A percentile compares a stretch with the other conserved stretches of the same genome.
These are phyloP conservation scores for Phytopythium sindhum DNA, from an alignment of 352 stramenopile genomes.

Conservation along the genomic window DNA sequence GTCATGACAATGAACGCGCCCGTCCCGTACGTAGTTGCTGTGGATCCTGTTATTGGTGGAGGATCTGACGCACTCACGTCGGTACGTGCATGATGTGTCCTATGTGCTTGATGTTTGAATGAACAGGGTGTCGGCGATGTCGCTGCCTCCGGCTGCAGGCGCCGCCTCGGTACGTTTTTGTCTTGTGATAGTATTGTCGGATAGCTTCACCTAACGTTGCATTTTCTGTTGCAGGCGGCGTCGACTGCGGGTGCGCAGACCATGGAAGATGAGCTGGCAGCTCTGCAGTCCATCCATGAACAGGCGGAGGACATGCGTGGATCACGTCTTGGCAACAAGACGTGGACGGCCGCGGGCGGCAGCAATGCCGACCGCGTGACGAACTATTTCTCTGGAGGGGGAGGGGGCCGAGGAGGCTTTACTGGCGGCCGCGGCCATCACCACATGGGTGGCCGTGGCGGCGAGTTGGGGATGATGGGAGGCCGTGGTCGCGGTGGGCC, in stretches of 20 bases:
- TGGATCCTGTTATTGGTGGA: slow-evolving; percentile 6
- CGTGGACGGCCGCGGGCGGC: slow-evolving; percentile 67
- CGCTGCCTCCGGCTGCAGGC: background rate
- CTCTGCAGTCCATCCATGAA: slow-evolving; percentile 82
- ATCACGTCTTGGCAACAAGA: slow-evolving; percentile 79
- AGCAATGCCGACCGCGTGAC: slow-evolving; percentile 78
- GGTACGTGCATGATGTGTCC: background rate
- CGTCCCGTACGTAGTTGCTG: slow-evolving; percentile 34
- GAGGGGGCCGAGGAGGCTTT: slow-evolving; percentile 28
- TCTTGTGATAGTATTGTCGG: slow-evolving; percentile 7
- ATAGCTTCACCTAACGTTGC: background rate
- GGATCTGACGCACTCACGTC: background rate
- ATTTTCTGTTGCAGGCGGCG: slow-evolving; percentile 1
- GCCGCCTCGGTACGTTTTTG: background rate
- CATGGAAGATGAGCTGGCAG: slow-evolving; percentile 81
- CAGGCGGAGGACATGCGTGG: slow-evolving; percentile 80
- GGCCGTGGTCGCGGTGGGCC: slow-evolving; percentile 30
- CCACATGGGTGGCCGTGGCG: slow-evolving; percentile 34
- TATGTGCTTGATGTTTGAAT: background rate
- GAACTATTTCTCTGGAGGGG: slow-evolving; percentile 67
- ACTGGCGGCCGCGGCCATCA: slow-evolving; percentile 31
- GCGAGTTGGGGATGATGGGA: slow-evolving; percentile 46
- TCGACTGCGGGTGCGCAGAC: slow-evolving; percentile 55
- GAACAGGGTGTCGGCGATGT: background rate
- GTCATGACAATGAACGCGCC: slow-evolving; percentile 23